A percentile compares a stretch with the other conserved stretches of the same genome.
These are phyloP conservation scores for Ogataea paraovalis DNA, from an alignment of 805 yeast species.

Conservation along the genomic window DNA sequence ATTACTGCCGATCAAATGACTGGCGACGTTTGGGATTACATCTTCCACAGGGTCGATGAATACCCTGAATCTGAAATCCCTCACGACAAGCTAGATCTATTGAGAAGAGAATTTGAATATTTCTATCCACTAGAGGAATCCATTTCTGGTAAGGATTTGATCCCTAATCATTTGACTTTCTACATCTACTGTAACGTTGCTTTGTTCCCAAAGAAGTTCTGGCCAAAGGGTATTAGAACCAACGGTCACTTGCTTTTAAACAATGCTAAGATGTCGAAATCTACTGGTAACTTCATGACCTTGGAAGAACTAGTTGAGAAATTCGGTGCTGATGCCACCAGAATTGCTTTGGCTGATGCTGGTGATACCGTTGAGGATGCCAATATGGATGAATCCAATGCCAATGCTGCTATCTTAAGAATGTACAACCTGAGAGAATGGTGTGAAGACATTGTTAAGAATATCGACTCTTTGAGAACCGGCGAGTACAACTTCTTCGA, in stretches of 20 bases:
- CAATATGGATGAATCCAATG: constrained; percentile 92
- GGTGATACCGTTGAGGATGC: constrained; percentile 98
- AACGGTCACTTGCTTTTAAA: constrained; percentile 94
- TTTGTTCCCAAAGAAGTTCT: constrained; percentile 79
- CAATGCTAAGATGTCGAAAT: constrained; percentile 96
- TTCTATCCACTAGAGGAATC: constrained; percentile 93
- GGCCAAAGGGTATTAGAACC: constrained; percentile 94
- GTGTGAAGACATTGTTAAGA: constrained; percentile 73
- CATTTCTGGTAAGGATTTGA: constrained; percentile 93
- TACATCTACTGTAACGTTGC: constrained; percentile 92
- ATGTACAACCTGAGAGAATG: constrained; percentile 90
- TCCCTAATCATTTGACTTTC: constrained; percentile 96
- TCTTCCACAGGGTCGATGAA: constrained; percentile 67
- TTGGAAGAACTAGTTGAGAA: constrained; percentile 77
- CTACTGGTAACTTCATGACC: constrained; percentile 96
- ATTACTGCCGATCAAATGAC: constrained; percentile 84
- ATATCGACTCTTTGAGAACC: constrained; percentile 50
- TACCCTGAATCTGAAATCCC: constrained; percentile 57
- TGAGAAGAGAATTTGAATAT: constrained; percentile 94
- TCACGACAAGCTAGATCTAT: constrained; percentile 53
- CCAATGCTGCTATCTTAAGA: constrained; percentile 96
- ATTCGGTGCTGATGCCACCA: constrained; percentile 95
- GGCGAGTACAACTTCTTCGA: constrained; percentile 72
- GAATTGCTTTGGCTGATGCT: constrained; percentile 97
- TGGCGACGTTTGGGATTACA: constrained; percentile 87